Evolutionary conservation across 139 green algal species (phyloP).

Genomic region (Chlamydomonas sp.): DNA sequence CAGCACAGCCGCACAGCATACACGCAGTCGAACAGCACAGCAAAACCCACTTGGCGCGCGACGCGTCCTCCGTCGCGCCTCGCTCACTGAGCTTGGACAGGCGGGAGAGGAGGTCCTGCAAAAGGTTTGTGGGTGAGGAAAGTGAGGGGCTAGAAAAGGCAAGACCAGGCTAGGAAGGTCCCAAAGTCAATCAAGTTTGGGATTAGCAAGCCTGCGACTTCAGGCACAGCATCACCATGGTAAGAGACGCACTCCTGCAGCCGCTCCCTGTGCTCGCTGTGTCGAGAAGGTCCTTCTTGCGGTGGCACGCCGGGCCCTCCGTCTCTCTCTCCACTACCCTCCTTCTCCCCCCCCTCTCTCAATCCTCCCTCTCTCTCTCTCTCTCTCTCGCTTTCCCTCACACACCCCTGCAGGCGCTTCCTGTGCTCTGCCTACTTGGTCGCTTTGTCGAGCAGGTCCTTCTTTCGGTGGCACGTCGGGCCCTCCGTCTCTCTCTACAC

Average conservation of each 20-base stretch:
- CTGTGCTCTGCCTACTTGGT: constrained; percentile 79
- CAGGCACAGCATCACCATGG: too few species aligned
- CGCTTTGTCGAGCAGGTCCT: constrained; percentile 65
- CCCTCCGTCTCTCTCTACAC: too few species aligned
- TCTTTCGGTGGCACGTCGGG: constrained; percentile 61
- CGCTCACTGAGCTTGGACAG: constrained; percentile 27
- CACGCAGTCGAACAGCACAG: too few species aligned
- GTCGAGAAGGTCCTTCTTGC: constrained; percentile 65
- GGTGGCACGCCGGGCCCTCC: constrained; percentile 59
- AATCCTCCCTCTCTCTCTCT: neutral
- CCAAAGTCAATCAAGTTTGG: too few species aligned
- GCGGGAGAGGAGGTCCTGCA: constrained; percentile 26
- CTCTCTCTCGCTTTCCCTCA: constrained; percentile 36
- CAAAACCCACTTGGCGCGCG: neutral
- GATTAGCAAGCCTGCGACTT: too few species aligned
- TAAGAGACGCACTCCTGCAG: too few species aligned
- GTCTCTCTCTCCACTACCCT: constrained; percentile 1
- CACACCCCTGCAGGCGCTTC: constrained; percentile 42
- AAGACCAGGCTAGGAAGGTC: too few species aligned
- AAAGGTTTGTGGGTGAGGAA: too few species aligned
- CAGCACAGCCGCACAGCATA: too few species aligned
- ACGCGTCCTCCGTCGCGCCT: constrained; percentile 23
- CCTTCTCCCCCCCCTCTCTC: neutral
- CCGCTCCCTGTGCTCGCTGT: constrained; percentile 63
- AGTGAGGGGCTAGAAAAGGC: too few species aligned